Conservation (phyloP, 2,329 filamentous ascomycete genomes). For the Fusarium papillatum region DNA sequence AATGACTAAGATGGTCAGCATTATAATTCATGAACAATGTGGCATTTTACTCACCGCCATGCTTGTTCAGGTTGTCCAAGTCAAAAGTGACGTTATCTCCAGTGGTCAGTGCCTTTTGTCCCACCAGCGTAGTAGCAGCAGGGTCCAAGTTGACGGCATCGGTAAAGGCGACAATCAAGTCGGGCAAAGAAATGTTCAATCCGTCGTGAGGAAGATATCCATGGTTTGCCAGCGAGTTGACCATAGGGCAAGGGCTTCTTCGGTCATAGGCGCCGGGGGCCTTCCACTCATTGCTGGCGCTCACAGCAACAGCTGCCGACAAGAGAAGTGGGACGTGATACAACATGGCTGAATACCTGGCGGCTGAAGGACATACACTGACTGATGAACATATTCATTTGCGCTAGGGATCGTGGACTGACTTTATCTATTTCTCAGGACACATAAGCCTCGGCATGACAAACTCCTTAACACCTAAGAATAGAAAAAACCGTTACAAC, state of each 20-base stretch:
- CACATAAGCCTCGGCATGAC: background rate
- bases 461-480: background rate
- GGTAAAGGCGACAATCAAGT: conserved; percentile 37
- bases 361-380: background rate
- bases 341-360: conserved; percentile 18
- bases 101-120: conserved; percentile 30
- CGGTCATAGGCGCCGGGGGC: conserved; percentile 28
- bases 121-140: conserved; percentile 39
- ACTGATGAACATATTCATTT: background rate
- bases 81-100: conserved; percentile 39
- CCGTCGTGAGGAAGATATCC: conserved; percentile 39
- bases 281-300: conserved; percentile 32
- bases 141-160: conserved; percentile 41
- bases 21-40: accelerated
- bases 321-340: conserved; percentile 28
- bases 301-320: conserved; percentile 27
- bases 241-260: conserved; percentile 39
- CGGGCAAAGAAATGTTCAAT: conserved; percentile 26
- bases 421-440: conserved; percentile 6
- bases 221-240: conserved; percentile 41
- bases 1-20: conserved; percentile 23
- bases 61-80: conserved; percentile 36
- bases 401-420: background rate
- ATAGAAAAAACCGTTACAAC: background rate
- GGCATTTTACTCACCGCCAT: conserved; percentile 15